phyloP scores from a whole-genome alignment of 257 asterid species.

The Linderniella brevidens region DNA sequence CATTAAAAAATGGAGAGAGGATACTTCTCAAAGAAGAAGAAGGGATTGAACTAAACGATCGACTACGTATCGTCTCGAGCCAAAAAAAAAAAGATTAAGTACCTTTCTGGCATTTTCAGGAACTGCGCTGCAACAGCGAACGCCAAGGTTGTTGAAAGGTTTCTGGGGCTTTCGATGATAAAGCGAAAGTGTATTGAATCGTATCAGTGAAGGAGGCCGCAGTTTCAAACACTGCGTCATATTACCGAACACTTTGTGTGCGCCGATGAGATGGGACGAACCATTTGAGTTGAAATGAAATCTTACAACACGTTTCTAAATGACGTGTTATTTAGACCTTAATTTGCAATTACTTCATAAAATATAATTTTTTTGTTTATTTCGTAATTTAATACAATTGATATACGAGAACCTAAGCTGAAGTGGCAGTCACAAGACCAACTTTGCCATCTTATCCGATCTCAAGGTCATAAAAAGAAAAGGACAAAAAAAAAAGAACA shows the following conservation, averaged over 20 bases:
- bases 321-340: no score
- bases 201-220: slow-evolving; percentile 12
- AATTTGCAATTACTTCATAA: no score
- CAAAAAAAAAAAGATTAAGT: slow-evolving; percentile 5
- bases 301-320: no score
- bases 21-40: background rate
- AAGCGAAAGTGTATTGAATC: slow-evolving; percentile 10
- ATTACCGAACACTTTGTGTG: slow-evolving; percentile 17
- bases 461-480: no score
- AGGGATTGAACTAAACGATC: background rate
- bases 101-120: slow-evolving; percentile 25
- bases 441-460: no score
- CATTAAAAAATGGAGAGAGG: no score
- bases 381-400: no score
- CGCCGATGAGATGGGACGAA: background rate
- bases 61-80: background rate
- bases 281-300: no score
- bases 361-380: no score
- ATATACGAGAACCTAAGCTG: no score
- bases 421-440: no score
- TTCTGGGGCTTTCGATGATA: slow-evolving; percentile 12
- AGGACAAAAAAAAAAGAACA: no score
- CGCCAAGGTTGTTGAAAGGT: slow-evolving; percentile 13
- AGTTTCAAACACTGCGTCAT: slow-evolving; percentile 25
- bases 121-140: slow-evolving; percentile 20